These are phyloP conservation scores for Colletotrichum sp. DNA, from an alignment of 2,329 filamentous ascomycete genomes.

Conservation along the genomic window DNA sequence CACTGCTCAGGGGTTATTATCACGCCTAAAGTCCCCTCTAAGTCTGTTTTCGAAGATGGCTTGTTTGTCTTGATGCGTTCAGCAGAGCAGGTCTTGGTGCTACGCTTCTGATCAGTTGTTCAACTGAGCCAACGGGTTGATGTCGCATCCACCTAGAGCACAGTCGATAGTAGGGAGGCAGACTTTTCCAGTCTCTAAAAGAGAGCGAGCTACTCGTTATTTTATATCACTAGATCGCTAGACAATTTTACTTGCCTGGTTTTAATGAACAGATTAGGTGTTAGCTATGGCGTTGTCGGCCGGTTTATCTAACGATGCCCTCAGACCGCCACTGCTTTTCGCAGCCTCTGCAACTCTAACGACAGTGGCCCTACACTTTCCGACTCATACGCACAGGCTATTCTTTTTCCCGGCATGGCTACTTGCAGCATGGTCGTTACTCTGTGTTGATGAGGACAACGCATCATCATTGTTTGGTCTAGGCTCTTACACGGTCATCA, in stretches of 20 bases:
- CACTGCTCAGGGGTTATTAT: background rate
- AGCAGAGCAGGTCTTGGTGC: background rate
- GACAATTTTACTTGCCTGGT: background rate
- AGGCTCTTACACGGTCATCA: background rate
- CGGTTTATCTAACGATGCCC: background rate
- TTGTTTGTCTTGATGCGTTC: background rate
- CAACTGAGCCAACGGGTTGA: background rate
- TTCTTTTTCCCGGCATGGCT: background rate
- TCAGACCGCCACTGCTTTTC: background rate
- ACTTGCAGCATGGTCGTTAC: background rate
- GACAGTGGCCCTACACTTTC: background rate
- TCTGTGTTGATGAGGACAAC: background rate
- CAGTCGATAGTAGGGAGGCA: background rate
- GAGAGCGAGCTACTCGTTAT: background rate
- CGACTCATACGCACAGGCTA: background rate
- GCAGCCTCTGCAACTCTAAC: background rate
- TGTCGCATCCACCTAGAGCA: background rate
- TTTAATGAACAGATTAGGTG: background rate
- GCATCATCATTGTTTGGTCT: background rate
- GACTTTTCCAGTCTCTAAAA: background rate
- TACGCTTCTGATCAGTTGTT: background rate
- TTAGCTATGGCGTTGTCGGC: background rate
- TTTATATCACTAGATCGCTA: fast-evolving
- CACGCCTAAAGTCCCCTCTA: background rate
- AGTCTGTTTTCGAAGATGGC: background rate